These are phyloP conservation scores for Cenococcum geophilum DNA, from an alignment of 495 filamentous ascomycete genomes.

Conservation along the genomic window DNA sequence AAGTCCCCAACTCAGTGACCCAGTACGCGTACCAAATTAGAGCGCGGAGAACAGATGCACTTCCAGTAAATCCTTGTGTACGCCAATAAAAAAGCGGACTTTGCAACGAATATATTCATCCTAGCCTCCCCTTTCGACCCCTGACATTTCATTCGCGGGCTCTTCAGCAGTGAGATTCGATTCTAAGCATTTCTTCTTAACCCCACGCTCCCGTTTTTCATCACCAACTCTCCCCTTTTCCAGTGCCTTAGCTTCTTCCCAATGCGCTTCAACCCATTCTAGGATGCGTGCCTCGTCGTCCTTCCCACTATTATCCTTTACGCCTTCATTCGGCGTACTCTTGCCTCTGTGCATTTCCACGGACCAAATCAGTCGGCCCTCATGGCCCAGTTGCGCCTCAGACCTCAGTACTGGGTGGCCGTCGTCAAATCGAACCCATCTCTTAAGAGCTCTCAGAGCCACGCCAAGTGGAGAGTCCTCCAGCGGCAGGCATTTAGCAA, in stretches of 20 bases:
- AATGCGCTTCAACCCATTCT: neutral
- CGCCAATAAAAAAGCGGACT: too few species aligned
- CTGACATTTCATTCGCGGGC: too few species aligned
- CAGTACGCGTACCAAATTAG: too few species aligned
- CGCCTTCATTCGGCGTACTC: conserved; percentile 42
- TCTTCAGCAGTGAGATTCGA: too few species aligned
- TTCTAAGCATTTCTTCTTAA: too few species aligned
- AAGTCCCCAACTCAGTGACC: too few species aligned
- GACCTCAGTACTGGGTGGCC: conserved; percentile 19
- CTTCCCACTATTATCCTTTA: conserved; percentile 25
- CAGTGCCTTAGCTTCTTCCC: conserved; percentile 4
- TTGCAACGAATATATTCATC: too few species aligned
- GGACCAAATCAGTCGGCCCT: conserved; percentile 13
- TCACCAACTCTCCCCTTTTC: conserved; percentile 21
- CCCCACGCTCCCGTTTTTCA: conserved; percentile 7
- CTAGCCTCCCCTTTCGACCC: too few species aligned
- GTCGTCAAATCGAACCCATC: conserved; percentile 22
- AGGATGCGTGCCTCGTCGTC: conserved; percentile 22
- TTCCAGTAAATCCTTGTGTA: too few species aligned
- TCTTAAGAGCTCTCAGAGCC: conserved; percentile 24
- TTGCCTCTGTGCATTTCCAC: neutral
- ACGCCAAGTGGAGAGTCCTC: conserved; percentile 6
- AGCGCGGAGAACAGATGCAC: too few species aligned
- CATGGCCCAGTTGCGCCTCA: neutral
- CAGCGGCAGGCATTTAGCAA: conserved; percentile 18